Evolutionary conservation across 768 basidiomycete species (phyloP).

Genomic region (Fomitopsis serialis): DNA sequence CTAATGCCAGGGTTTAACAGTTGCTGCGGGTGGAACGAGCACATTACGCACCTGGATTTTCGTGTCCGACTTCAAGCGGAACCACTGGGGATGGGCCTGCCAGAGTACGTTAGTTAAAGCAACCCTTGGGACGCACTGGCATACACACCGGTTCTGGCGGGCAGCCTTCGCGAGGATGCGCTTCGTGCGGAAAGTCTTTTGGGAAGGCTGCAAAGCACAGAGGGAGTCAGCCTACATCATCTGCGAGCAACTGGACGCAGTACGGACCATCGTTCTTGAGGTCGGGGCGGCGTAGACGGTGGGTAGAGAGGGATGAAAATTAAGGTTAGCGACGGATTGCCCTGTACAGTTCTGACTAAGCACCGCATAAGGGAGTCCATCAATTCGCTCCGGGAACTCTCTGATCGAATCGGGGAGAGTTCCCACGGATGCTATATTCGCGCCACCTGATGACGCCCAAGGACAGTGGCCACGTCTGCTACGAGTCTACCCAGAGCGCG

Average conservation of each 20-base stretch:
- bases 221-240: background rate
- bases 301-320: slow-evolving; percentile 21
- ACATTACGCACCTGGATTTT: slow-evolving; percentile 75
- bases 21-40: background rate
- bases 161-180: slow-evolving; percentile 93
- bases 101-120: background rate
- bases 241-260: background rate
- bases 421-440: slow-evolving; percentile 5
- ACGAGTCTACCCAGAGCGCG: background rate
- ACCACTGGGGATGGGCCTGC: slow-evolving; percentile 99
- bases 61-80: slow-evolving; percentile 93
- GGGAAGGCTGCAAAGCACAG: slow-evolving; percentile 71
- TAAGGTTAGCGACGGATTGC: slow-evolving; percentile 21
- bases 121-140: background rate
- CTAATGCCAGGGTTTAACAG: slow-evolving; percentile 28
- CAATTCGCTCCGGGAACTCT: no score
- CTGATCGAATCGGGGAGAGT: no score
- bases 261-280: slow-evolving; percentile 26
- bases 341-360: slow-evolving; percentile 31
- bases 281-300: slow-evolving; percentile 21
- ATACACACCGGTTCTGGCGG: slow-evolving; percentile 84
- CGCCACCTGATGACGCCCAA: background rate
- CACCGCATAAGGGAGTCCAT: slow-evolving; percentile 5
- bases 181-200: slow-evolving; percentile 98
- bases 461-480: no score